Conservation (phyloP, 495 filamentous ascomycete species). For the Penicillium samsonianum region DNA sequence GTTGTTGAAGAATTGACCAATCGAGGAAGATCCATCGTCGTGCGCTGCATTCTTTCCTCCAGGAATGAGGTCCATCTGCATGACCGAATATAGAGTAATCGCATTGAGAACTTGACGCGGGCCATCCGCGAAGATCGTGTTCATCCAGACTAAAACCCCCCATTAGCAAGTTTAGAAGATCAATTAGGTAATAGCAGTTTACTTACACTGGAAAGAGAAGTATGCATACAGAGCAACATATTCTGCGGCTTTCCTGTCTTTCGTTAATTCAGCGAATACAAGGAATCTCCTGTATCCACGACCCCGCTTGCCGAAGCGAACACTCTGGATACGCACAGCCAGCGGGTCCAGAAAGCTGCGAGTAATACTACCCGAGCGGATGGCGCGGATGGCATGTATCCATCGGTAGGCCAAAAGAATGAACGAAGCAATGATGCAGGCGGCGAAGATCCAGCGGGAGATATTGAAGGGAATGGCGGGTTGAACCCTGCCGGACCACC, state of each 20-base stretch:
- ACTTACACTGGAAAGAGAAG: conserved; percentile 87
- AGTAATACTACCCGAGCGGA: conserved; percentile 81
- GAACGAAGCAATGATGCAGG: conserved; percentile 85
- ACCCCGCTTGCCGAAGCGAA: conserved; percentile 63
- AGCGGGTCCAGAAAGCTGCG: conserved; percentile 87
- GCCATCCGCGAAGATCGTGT: conserved; percentile 83
- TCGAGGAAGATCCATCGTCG: conserved; percentile 50
- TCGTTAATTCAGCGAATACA: conserved; percentile 89
- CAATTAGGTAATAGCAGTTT: background rate
- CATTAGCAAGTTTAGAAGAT: conserved; percentile 18
- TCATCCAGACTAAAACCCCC: conserved; percentile 70
- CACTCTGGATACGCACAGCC: conserved; percentile 77
- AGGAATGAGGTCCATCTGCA: conserved; percentile 66
- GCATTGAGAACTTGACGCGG: conserved; percentile 89
- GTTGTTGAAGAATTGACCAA: conserved; percentile 74
- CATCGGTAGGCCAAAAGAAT: conserved; percentile 75
- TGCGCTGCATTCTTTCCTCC: conserved; percentile 50
- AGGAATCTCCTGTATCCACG: conserved; percentile 83
- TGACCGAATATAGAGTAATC: conserved; percentile 80
- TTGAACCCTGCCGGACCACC: conserved; percentile 66
- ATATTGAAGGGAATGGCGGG: conserved; percentile 68
- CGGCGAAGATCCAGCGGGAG: conserved; percentile 87
- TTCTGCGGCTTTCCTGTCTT: conserved; percentile 85
- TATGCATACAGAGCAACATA: conserved; percentile 92
- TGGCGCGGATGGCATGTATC: conserved; percentile 73